Percentiles rank a stretch among this genome's conserved stretches.
Evolutionary conservation across 2,329 filamentous ascomycete genomes (phyloP).

Genomic region (Aspergillus pseudotamarii): DNA sequence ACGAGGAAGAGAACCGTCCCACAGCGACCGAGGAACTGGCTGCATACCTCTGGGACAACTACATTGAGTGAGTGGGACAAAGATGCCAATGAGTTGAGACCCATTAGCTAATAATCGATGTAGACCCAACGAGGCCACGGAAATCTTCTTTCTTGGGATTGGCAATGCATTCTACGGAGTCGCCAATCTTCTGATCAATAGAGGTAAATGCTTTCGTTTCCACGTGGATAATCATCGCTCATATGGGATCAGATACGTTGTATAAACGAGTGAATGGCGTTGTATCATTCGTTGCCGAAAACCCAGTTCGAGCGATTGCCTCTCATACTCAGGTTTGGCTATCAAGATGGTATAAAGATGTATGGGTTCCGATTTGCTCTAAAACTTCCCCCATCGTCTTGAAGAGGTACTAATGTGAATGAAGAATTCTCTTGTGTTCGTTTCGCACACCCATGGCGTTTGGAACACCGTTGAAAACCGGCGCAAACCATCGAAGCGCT

Average conservation of each 20-base stretch:
- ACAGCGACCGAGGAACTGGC: constrained; percentile 69
- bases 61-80: constrained; percentile 67
- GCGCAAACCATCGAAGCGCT: constrained; percentile 59
- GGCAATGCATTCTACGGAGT: constrained; percentile 87
- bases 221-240: neutral
- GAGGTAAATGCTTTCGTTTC: constrained; percentile 56
- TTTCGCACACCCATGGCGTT: constrained; percentile 73
- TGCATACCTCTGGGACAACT: constrained; percentile 94
- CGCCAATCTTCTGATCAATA: constrained; percentile 75
- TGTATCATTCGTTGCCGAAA: constrained; percentile 77
- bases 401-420: constrained; percentile 6
- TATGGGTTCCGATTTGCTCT: constrained; percentile 31
- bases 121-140: constrained; percentile 65
- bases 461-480: constrained; percentile 68
- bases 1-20: constrained; percentile 55
- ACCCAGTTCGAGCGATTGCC: constrained; percentile 75
- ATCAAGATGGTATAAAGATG: constrained; percentile 78
- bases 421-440: constrained; percentile 74
- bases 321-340: constrained; percentile 71
- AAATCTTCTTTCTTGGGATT: constrained; percentile 84
- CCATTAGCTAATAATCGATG: constrained; percentile 6
- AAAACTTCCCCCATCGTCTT: neutral
- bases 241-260: constrained; percentile 52
- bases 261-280: constrained; percentile 70
- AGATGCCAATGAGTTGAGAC: neutral